A percentile compares a stretch with the other conserved stretches of the same genome.
These are phyloP conservation scores for Lyophyllum semitale DNA, from an alignment of 768 basidiomycete species.

Conservation along the genomic window DNA sequence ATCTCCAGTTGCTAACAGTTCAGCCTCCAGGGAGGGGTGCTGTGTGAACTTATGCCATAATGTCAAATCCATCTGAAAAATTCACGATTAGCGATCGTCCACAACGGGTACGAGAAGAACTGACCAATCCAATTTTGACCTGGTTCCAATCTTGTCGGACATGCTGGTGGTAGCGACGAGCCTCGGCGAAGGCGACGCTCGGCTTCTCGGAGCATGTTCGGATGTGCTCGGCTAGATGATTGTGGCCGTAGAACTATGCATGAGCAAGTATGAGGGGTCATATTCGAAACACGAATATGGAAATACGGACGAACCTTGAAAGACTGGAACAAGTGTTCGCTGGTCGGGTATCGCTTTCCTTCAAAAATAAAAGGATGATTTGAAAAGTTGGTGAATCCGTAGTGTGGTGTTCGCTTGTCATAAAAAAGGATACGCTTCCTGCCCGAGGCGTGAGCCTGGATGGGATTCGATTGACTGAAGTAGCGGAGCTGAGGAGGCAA, in stretches of 20 bases:
- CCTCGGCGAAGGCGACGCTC: slow-evolving; percentile 66
- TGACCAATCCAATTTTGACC: slow-evolving; percentile 66
- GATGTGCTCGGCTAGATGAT: slow-evolving; percentile 69
- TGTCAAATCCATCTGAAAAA: slow-evolving; percentile 63
- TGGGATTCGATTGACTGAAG: slow-evolving; percentile 8
- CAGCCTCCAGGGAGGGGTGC: slow-evolving; percentile 54
- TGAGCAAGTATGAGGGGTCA: not conserved
- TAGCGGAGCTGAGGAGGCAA: not conserved
- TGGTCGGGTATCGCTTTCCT: slow-evolving; percentile 67
- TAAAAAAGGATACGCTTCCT: slow-evolving; percentile 56
- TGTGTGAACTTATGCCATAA: slow-evolving; percentile 73
- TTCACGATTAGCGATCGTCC: not conserved
- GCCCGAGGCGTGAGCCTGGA: not conserved
- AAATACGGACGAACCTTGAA: slow-evolving; percentile 54
- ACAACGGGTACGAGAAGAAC: not conserved
- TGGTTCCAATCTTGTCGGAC: slow-evolving; percentile 67
- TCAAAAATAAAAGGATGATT: slow-evolving; percentile 59
- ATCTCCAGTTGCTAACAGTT: slow-evolving; percentile 65
- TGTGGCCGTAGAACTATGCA: slow-evolving; percentile 55
- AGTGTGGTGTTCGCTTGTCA: slow-evolving; percentile 60
- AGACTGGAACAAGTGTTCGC: slow-evolving; percentile 77
- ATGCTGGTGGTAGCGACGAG: slow-evolving; percentile 57
- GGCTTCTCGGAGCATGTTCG: slow-evolving; percentile 59
- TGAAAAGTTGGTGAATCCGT: slow-evolving; percentile 78
- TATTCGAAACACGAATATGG: not conserved